These are phyloP conservation scores for Trypanosoma boissoni DNA, from an alignment of 208 protist species.

Conservation along the genomic window DNA sequence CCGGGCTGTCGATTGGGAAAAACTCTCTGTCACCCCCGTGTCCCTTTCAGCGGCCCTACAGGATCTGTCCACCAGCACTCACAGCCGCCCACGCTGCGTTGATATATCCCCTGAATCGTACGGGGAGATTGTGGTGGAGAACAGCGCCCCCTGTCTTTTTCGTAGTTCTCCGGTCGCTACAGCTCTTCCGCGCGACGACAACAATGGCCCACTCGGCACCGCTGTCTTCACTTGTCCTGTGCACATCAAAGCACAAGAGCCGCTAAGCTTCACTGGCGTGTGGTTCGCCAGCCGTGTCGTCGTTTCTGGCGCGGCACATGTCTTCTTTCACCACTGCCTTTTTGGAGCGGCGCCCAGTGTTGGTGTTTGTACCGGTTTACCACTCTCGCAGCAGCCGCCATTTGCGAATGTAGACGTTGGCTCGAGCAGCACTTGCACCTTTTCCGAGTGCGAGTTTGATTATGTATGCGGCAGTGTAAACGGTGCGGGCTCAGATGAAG, in stretches of 20 bases:
- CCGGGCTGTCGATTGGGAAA: not conserved
- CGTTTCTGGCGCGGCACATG: conserved; percentile 36
- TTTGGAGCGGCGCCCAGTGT: conserved; percentile 27
- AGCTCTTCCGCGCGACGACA: not conserved
- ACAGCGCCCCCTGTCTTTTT: conserved; percentile 20
- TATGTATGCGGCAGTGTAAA: conserved; percentile 6
- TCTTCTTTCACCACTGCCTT: conserved; percentile 55
- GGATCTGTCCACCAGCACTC: not conserved
- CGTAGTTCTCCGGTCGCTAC: not conserved
- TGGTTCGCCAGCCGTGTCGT: conserved; percentile 43
- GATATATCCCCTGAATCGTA: conserved; percentile 4
- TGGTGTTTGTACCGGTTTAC: not conserved
- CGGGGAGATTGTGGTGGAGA: conserved; percentile 10
- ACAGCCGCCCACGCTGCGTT: conserved; percentile 10
- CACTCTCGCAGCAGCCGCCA: not conserved
- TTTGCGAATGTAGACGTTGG: conserved; percentile 20
- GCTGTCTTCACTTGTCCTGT: conserved; percentile 33
- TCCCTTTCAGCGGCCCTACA: not conserved
- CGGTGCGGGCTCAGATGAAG: conserved; percentile 2
- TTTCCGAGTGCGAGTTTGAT: conserved; percentile 21
- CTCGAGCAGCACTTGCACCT: conserved; percentile 7
- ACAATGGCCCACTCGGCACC: not conserved
- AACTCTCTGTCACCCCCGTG: not conserved
- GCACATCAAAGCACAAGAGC: conserved; percentile 38
- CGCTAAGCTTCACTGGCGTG: conserved; percentile 41